These are phyloP conservation scores for Ophiosphaerella korrae DNA, from an alignment of 2,329 filamentous ascomycete species.

Conservation along the genomic window DNA sequence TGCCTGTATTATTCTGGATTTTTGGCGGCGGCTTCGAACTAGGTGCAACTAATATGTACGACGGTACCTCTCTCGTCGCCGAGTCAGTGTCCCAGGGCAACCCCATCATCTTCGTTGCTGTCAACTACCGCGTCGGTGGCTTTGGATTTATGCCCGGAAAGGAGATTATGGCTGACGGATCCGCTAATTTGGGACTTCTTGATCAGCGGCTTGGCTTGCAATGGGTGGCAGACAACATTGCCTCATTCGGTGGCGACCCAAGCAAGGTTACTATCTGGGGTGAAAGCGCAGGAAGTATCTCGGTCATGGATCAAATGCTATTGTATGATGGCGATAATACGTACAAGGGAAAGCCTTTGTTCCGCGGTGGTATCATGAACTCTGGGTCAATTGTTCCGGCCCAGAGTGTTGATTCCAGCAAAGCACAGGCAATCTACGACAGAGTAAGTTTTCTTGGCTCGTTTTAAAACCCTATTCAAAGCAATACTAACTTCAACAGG, in stretches of 20 bases:
- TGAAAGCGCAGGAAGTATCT: conserved; percentile 64
- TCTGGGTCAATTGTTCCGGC: conserved; percentile 47
- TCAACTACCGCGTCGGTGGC: conserved; percentile 77
- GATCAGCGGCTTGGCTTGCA: conserved; percentile 75
- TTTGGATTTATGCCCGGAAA: conserved; percentile 76
- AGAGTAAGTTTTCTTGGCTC: conserved; percentile 47
- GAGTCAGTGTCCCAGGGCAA: conserved; percentile 57
- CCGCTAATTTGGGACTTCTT: conserved; percentile 71
- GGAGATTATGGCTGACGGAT: conserved; percentile 69
- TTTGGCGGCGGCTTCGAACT: conserved; percentile 51
- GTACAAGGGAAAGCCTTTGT: conserved; percentile 76
- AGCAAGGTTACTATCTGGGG: conserved; percentile 82
- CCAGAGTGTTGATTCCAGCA: conserved; percentile 65
- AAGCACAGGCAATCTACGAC: conserved; percentile 64
- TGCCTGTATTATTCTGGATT: conserved; percentile 58
- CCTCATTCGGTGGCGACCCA: conserved; percentile 77
- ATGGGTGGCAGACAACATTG: conserved; percentile 80
- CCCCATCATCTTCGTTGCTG: conserved; percentile 74
- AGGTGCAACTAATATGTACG: conserved; percentile 47
- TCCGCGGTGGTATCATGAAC: conserved; percentile 77
- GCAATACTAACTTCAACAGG: conserved; percentile 56
- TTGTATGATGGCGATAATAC: conserved; percentile 73
- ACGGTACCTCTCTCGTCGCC: conserved; percentile 47
- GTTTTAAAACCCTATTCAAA: conserved; percentile 49
- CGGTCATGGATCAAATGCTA: conserved; percentile 76